Conservation (phyloP, 2,329 filamentous ascomycete genomes). For the Keithomyces neogunnii region DNA sequence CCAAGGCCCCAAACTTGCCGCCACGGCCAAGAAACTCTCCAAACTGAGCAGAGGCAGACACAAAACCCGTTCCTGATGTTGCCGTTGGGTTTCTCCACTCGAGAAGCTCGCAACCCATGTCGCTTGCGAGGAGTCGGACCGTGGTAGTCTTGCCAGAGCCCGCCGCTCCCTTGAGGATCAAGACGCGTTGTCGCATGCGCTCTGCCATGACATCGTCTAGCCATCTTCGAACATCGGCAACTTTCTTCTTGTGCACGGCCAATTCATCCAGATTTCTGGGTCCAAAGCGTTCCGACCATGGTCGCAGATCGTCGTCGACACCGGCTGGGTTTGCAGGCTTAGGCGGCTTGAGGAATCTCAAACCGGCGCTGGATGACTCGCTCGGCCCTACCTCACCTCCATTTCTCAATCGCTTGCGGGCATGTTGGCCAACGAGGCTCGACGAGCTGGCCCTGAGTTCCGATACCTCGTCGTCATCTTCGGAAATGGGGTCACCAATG, state of each 20-base stretch:
- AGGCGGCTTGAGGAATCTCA: conserved; percentile 42
- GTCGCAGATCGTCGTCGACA: conserved; percentile 50
- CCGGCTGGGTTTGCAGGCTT: conserved; percentile 18
- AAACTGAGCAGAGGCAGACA: conserved; percentile 72
- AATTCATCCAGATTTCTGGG: conserved; percentile 72
- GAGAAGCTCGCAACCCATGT: conserved; percentile 68
- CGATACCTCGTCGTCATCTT: conserved; percentile 45
- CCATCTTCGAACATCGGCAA: conserved; percentile 78
- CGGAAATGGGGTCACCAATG: conserved; percentile 49
- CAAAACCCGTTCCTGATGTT: conserved; percentile 49
- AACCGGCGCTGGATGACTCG: conserved; percentile 29
- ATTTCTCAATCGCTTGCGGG: conserved; percentile 42
- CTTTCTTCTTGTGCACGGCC: conserved; percentile 91
- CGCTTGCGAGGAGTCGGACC: conserved; percentile 64
- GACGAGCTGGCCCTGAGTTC: conserved; percentile 40
- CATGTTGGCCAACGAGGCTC: conserved; percentile 48
- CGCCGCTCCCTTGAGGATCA: conserved; percentile 83
- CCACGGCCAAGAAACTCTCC: conserved; percentile 84
- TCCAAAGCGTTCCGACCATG: conserved; percentile 83
- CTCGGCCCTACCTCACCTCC: conserved; percentile 15
- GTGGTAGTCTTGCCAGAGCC: conserved; percentile 93
- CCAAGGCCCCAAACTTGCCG: conserved; percentile 69
- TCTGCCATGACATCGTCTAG: conserved; percentile 65
- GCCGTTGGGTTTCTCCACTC: conserved; percentile 85
- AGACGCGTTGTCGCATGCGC: conserved; percentile 57